Base-by-base conservation (phyloP, 2,329 filamentous ascomycete species). In the Alternaria ethzedia region DNA sequence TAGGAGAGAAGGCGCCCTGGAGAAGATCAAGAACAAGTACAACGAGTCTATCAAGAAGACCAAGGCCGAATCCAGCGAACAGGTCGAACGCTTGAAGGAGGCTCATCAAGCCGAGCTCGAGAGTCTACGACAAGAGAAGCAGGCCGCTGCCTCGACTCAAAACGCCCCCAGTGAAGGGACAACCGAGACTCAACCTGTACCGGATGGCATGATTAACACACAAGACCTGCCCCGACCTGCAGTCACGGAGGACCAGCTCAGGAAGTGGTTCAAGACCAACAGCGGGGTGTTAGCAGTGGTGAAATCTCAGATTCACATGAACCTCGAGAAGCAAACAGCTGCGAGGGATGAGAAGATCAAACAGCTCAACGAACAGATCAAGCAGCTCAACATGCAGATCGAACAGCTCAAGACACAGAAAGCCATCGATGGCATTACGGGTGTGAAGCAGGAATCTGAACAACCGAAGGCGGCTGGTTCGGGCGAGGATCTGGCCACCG, bases 11-110 rank as follows among this genome's bases (percentile, higher is more conserved):
- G 64, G 80, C n/a, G 70, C 71, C 57, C 65, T 65, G 20, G 67
- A 67, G 10, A 63, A 62, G 10, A 47, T 74, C 11, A 77, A 83
- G 1, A 85, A 86, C 57, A 87, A 89, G 64, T 82, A 91, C 15
- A 91, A 94, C 73, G 86, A 88, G 28, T 88, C 86, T 11, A 84
- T 92, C 63, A 91, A 91, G 71, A 83, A 86, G 56, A 65, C 70
- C 55, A 65, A 64, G 10, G 65, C 65, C n/a, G 67, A 70, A 32
- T 64, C 64, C 3, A 65, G 70, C 21, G 64, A 69, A 30, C 84
- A 82, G 13, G 70, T 75, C 46, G 70, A 72, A 44, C 77, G 83
- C 59, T 83, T 87, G 57, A 81, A 84, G 51, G 80, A 74, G 11
- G 75, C 79, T 56, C 78, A 80, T 46, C 71, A 74, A 25, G 71